phyloP scores from a whole-genome alignment of 2,329 filamentous ascomycete species.

The Claviceps fusiformis region DNA sequence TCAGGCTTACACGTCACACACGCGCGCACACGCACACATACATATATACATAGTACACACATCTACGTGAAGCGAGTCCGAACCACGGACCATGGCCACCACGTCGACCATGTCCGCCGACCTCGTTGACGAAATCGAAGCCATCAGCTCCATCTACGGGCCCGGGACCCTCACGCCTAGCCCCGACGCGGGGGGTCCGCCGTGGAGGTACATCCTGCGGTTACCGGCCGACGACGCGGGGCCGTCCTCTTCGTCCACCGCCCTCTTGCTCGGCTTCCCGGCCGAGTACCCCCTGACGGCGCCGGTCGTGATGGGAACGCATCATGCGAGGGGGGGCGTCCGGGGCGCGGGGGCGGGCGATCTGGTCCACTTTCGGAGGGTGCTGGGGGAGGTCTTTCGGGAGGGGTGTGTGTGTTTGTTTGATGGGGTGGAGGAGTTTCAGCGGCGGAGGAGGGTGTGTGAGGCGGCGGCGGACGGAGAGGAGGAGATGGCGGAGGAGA shows the following conservation, averaged over 20 bases:
- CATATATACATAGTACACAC: not conserved
- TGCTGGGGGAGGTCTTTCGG: slow-evolving; percentile 53
- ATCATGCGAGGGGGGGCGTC: slow-evolving; percentile 62
- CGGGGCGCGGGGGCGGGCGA: slow-evolving; percentile 61
- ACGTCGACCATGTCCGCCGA: slow-evolving; percentile 30
- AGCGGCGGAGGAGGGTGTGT: slow-evolving; percentile 34
- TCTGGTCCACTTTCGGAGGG: slow-evolving; percentile 53
- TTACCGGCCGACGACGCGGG: slow-evolving; percentile 45
- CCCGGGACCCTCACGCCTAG: not conserved
- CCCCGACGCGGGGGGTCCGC: slow-evolving; percentile 22
- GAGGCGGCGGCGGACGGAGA: slow-evolving; percentile 23
- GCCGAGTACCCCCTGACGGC: slow-evolving; percentile 59
- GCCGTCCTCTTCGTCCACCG: not conserved
- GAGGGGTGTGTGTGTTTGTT: slow-evolving; percentile 75
- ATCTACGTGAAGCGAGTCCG: too few relatives aligned
- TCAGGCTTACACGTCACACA: too few relatives aligned
- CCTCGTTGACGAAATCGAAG: slow-evolving; percentile 61
- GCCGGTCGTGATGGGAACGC: slow-evolving; percentile 62
- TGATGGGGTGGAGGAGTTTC: slow-evolving; percentile 71
- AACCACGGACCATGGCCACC: too few relatives aligned
- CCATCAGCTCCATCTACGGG: slow-evolving; percentile 75
- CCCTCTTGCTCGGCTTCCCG: slow-evolving; percentile 55
- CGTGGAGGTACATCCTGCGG: slow-evolving; percentile 45
- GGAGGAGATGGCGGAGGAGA: slow-evolving; percentile 24
- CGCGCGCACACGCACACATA: not conserved